Evolutionary conservation across 768 basidiomycete species (phyloP).

Genomic region (Russula emetica): DNA sequence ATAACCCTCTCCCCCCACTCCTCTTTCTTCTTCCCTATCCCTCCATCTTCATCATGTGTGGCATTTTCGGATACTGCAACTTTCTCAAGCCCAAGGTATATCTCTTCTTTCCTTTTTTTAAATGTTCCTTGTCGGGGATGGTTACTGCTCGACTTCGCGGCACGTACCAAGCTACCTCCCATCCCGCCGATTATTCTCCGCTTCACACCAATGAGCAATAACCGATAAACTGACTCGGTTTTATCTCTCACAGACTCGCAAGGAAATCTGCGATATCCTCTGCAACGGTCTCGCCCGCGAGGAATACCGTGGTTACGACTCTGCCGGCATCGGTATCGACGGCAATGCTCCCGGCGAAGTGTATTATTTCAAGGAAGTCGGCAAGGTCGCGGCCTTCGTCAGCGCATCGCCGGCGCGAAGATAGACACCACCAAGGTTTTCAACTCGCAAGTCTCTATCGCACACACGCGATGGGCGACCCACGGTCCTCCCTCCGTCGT

Average conservation of each 20-base stretch:
- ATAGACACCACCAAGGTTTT: conserved; percentile 73
- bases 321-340: conserved; percentile 86
- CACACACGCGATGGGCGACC: conserved; percentile 99
- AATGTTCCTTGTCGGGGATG: neutral
- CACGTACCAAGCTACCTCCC: neutral
- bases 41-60: conserved; percentile 57
- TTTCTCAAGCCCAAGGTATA: conserved; percentile 91
- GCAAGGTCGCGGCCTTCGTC: conserved; percentile 93
- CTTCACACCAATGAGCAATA: neutral
- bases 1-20: neutral
- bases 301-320: conserved; percentile 98
- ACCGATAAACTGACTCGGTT: neutral
- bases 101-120: neutral
- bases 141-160: neutral
- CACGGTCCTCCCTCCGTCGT: conserved; percentile 83
- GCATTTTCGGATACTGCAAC: conserved; percentile 96
- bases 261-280: conserved; percentile 87
- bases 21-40: neutral
- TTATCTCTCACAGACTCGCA: conserved; percentile 5
- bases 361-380: conserved; percentile 93
- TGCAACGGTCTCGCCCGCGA: conserved; percentile 87
- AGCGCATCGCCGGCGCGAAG: conserved; percentile 71
- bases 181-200: neutral
- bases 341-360: conserved; percentile 79
- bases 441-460: conserved; percentile 90